Conservation (phyloP, 2,329 filamentous ascomycete species). For the Aureobasidium sp. region DNA sequence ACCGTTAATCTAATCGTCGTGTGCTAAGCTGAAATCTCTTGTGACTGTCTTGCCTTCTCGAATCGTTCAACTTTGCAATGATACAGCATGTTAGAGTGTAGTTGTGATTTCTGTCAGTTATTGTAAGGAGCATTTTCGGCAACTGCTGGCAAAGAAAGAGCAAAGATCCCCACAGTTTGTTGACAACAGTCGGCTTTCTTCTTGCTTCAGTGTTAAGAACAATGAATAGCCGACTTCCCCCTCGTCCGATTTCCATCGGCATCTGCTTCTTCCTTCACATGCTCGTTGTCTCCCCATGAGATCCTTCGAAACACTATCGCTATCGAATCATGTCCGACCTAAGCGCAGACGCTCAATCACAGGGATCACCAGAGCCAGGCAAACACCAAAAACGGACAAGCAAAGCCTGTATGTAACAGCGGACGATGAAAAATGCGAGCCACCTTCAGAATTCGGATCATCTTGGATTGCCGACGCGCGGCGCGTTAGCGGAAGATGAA, state of each 20-base stretch:
- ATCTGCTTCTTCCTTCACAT: background rate
- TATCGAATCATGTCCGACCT: constrained; percentile 3
- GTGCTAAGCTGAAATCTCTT: too few relatives aligned
- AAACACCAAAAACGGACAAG: constrained; percentile 12
- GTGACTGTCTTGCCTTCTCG: too few relatives aligned
- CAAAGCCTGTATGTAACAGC: constrained; percentile 6
- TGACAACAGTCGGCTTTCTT: background rate
- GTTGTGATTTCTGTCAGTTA: background rate
- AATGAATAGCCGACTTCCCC: background rate
- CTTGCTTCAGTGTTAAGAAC: too few relatives aligned
- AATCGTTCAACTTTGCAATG: background rate
- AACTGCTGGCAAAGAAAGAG: background rate
- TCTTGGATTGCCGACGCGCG: constrained; percentile 1
- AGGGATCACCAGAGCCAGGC: background rate
- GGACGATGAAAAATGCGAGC: background rate
- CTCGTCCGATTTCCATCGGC: background rate
- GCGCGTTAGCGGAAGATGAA: background rate
- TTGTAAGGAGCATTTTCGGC: background rate
- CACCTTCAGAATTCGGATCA: background rate
- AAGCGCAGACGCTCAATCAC: background rate
- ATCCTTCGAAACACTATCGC: background rate
- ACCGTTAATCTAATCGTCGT: too few relatives aligned
- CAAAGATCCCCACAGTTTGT: background rate
- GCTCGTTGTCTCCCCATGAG: background rate
- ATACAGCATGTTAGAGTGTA: background rate